These are phyloP conservation scores for Ilyonectria mors-panacis DNA, from an alignment of 2,329 filamentous ascomycete species.

Conservation along the genomic window DNA sequence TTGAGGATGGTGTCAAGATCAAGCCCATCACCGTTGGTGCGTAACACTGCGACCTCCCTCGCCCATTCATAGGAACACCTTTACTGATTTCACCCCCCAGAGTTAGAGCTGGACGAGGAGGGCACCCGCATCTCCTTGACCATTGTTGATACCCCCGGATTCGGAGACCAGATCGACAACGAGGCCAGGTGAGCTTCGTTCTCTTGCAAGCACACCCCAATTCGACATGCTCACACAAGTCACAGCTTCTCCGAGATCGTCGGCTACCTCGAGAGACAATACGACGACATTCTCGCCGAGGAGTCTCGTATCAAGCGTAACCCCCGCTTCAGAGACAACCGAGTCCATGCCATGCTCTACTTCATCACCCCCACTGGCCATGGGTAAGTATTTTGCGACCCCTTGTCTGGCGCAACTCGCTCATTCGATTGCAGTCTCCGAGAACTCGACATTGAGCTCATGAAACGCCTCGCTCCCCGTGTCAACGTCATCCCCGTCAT, in stretches of 20 bases:
- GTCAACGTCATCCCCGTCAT: constrained; percentile 99
- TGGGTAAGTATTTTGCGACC: constrained; percentile 70
- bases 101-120: constrained; percentile 97
- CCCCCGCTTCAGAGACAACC: constrained; percentile 98
- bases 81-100: constrained; percentile 60
- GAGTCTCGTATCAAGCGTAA: constrained; percentile 99
- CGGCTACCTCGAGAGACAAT: constrained; percentile 98
- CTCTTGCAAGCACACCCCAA: neutral
- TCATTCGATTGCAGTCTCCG: constrained; percentile 76
- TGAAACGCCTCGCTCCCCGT: constrained; percentile 98
- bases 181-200: constrained; percentile 82
- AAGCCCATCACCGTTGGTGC: constrained; percentile 97
- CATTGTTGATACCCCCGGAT: constrained; percentile 98
- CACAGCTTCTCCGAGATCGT: constrained; percentile 95
- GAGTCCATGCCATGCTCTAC: constrained; percentile 97
- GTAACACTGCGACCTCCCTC: constrained; percentile 28
- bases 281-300: constrained; percentile 98
- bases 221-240: constrained; percentile 25
- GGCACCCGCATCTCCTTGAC: constrained; percentile 98
- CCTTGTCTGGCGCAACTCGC: neutral
- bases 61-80: constrained; percentile 35
- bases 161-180: constrained; percentile 99
- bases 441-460: constrained; percentile 98
- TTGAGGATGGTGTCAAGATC: constrained; percentile 98
- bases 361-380: constrained; percentile 99